A percentile compares a stretch with the other conserved stretches of the same genome.
Evolutionary conservation across 768 basidiomycete species (phyloP).

Genomic region (Psilocybe subaeruginosa): DNA sequence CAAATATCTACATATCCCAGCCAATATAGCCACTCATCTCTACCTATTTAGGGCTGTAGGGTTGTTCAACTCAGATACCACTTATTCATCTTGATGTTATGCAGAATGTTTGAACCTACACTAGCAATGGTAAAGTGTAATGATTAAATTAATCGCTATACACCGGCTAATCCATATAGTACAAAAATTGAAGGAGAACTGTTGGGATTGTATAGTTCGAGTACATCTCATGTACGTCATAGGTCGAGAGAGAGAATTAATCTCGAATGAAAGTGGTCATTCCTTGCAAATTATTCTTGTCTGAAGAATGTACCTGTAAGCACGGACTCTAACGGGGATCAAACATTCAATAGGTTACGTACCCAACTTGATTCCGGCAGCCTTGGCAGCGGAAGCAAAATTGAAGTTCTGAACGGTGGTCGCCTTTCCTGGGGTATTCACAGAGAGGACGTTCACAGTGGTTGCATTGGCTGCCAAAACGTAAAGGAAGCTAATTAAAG

Average conservation of each 20-base stretch:
- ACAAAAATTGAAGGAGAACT: no score
- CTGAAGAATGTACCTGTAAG: background rate
- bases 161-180: no score
- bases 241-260: background rate
- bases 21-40: no score
- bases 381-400: conserved; percentile 22
- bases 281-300: conserved; percentile 16
- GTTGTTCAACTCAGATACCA: no score
- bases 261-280: conserved; percentile 15
- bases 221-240: no score
- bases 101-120: no score
- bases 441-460: conserved; percentile 27
- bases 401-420: conserved; percentile 27
- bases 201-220: no score
- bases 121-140: no score
- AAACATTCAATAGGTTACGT: background rate
- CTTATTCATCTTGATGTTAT: no score
- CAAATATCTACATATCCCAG: no score
- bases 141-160: no score
- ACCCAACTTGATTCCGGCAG: conserved; percentile 16
- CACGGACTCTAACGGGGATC: background rate
- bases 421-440: conserved; percentile 30
- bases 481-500: conserved; percentile 27
- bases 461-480: conserved; percentile 30
- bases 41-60: no score